phyloP scores from a whole-genome alignment of 2,329 filamentous ascomycete species.

The Pseudogymnoascus sp. region DNA sequence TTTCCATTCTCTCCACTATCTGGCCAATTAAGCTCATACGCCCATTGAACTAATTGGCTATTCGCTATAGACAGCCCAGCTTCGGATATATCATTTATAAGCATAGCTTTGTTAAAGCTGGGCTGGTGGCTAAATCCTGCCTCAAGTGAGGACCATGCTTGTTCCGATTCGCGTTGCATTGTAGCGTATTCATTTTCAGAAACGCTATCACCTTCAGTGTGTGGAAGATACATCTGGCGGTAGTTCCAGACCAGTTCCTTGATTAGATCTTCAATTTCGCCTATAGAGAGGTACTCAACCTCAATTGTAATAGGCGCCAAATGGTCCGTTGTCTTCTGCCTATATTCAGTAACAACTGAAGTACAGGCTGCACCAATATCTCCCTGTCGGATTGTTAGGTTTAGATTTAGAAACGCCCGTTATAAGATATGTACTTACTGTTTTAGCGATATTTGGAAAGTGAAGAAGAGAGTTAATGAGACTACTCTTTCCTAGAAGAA shows the following conservation, averaged over 20 bases:
- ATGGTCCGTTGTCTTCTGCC: constrained; percentile 24
- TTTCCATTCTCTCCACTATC: constrained; percentile 19
- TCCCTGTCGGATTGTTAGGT: constrained; percentile 16
- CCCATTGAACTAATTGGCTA: constrained; percentile 25
- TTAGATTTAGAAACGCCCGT: background rate
- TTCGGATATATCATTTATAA: constrained; percentile 25
- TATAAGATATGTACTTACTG: constrained; percentile 15
- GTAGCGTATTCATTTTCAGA: constrained; percentile 23
- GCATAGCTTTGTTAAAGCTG: constrained; percentile 19
- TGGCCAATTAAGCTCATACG: constrained; percentile 29
- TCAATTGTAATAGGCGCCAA: constrained; percentile 26
- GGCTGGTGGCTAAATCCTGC: constrained; percentile 29
- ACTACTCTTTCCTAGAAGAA: constrained; percentile 26
- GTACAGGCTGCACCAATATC: constrained; percentile 31
- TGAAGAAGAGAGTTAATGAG: constrained; percentile 33
- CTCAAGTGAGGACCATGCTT: constrained; percentile 37
- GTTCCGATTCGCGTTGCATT: constrained; percentile 26
- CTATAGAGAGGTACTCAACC: constrained; percentile 27
- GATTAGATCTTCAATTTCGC: constrained; percentile 26
- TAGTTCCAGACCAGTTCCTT: constrained; percentile 30
- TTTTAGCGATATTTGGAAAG: constrained; percentile 25
- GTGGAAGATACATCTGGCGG: constrained; percentile 25
- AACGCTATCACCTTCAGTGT: constrained; percentile 18
- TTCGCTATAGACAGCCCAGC: constrained; percentile 23
- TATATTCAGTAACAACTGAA: constrained; percentile 31